Percentiles rank a stretch among this genome's conserved stretches.
Evolutionary conservation across 2,329 filamentous ascomycete species (phyloP).

Genomic region (Rhynchosporium agropyri): DNA sequence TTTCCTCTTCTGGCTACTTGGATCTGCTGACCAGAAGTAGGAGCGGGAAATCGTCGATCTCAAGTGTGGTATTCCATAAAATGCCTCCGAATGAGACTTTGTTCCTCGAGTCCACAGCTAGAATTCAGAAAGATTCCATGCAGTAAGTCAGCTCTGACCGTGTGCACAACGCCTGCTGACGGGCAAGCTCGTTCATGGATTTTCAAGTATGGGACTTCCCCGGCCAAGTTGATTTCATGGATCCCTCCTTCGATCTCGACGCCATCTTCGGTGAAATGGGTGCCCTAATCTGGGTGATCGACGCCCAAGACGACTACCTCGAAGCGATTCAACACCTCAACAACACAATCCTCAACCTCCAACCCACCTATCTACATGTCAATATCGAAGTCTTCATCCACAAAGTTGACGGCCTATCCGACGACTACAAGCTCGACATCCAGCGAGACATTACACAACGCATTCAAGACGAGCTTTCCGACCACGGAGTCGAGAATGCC

Average conservation of each 20-base stretch:
- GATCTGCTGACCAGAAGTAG: conserved; percentile 52
- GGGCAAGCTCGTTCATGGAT: conserved; percentile 92
- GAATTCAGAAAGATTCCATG: conserved; percentile 93
- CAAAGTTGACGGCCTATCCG: conserved; percentile 96
- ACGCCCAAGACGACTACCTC: conserved; percentile 96
- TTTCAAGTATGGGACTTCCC: conserved; percentile 99
- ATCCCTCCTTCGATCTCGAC: conserved; percentile 86
- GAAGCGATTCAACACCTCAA: conserved; percentile 88
- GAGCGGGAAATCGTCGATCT: conserved; percentile 97
- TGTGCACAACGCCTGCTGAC: conserved; percentile 21
- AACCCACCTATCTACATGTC: conserved; percentile 86
- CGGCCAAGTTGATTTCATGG: conserved; percentile 90
- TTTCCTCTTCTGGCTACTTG: not conserved
- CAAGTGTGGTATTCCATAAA: conserved; percentile 99
- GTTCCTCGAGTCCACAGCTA: conserved; percentile 91
- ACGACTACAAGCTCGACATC: conserved; percentile 95
- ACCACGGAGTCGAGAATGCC: conserved; percentile 90
- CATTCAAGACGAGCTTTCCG: conserved; percentile 93
- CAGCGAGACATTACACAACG: conserved; percentile 96
- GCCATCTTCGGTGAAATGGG: conserved; percentile 94
- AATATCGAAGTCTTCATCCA: conserved; percentile 99
- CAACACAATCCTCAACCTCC: conserved; percentile 83
- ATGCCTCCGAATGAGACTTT: conserved; percentile 93
- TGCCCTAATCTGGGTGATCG: conserved; percentile 96
- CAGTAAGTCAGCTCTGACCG: conserved; percentile 62